phyloP scores from a whole-genome alignment of 805 yeast species.

The Pichia ethanolica region DNA sequence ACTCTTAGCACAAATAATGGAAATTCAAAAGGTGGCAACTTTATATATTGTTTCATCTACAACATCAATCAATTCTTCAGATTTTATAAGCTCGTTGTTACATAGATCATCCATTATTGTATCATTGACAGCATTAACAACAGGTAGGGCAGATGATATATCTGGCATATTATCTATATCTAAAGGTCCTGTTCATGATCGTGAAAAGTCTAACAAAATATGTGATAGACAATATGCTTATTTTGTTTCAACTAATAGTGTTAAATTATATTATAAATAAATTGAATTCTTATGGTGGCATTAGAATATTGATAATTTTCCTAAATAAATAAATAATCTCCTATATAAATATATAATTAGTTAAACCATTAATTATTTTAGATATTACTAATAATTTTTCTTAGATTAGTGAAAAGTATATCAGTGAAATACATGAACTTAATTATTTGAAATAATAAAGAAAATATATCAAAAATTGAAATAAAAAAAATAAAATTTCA shows the following conservation, averaged over 20 bases:
- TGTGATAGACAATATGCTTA: conserved; percentile 5
- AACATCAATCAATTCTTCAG: not conserved
- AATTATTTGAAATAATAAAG: no score
- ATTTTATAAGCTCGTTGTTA: conserved; percentile 21
- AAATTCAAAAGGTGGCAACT: conserved; percentile 27
- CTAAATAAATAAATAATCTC: no score
- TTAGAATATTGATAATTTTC: not conserved
- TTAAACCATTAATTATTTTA: no score
- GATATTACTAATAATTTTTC: no score
- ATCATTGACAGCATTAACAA: conserved; percentile 57
- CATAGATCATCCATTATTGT: conserved; percentile 47
- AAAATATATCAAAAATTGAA: not conserved
- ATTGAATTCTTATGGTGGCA: not conserved
- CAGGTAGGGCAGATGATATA: conserved; percentile 78
- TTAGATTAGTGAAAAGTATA: no score
- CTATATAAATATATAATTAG: no score
- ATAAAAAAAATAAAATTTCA: conserved; percentile 4
- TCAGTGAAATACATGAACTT: no score
- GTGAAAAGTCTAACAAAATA: not conserved
- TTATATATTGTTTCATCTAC: conserved; percentile 32
- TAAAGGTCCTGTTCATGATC: conserved; percentile 34
- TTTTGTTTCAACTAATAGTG: conserved; percentile 2
- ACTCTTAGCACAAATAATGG: conserved; percentile 15
- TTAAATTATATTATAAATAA: conserved; percentile 7
- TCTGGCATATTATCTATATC: conserved; percentile 64